Evolutionary conservation across 495 filamentous ascomycete genomes (phyloP), one percentile per base, ranked within the genome.

Genomic region (Massariosphaeria phaeospora): DNA sequence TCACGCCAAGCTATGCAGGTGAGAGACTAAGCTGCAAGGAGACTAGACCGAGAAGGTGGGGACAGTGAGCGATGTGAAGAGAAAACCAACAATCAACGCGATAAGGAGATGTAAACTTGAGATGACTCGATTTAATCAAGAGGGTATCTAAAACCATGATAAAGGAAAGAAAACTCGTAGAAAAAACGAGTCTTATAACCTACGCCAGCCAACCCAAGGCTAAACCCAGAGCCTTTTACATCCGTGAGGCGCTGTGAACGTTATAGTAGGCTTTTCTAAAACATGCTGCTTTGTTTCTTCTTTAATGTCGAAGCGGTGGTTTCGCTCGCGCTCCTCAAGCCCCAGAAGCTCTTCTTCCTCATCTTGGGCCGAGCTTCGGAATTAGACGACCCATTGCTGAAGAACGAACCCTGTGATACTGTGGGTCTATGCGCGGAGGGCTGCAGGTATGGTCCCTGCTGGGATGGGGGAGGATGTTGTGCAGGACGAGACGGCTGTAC

Each of bases 321-420:
- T 5, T 61, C 57, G 17, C 61, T 62, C n/a, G 36, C 36, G 29
- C 47, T 60, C 52, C 69, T 65, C 51, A 72, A 48, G 3, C 65
- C 65, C 61, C 66, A 72, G 42, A 72, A 70, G 43, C 66, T 69
- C 61, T 65, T 70, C 61, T 71, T 72, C 52, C 53, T 45, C 53
- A 44, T 62, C 53, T 52, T 52, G 27, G 24, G 35, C 13, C 56
- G 45, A 2, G 17, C 48, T 9, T 48, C 39, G 17, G 59, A 55
- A 20, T 55, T 50, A 5, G 44, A 30, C 11, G 42, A 24, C 10
- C 59, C 55, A 26, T 48, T 52, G 42, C 59, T 54, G 34, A 64
- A 61, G 47, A 64, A 61, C 1, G 55, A 49, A 24, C 59, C 57
- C 51, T 49, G 25, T 8, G 59, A 53, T 26, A 51, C 48, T 8